phyloP scores from a whole-genome alignment of 331 rosid species.

The Acacia pycnantha region DNA sequence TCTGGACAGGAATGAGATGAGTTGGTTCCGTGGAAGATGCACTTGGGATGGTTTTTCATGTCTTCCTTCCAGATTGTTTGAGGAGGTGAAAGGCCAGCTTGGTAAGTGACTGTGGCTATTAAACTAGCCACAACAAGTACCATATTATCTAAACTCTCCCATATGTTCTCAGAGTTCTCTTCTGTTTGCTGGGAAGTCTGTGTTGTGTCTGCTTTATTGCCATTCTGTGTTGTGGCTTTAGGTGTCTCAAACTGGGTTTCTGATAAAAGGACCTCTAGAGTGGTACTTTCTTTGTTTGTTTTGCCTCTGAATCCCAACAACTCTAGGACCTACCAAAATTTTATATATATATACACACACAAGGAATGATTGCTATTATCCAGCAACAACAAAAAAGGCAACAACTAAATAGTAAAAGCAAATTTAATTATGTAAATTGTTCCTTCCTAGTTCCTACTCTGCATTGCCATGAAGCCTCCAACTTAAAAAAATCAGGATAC shows the following conservation, averaged over 20 bases:
- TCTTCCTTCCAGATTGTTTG: constrained; percentile 22
- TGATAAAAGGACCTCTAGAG: neutral
- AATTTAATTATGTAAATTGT: neutral
- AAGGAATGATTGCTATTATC: neutral
- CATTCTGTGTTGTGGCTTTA: neutral
- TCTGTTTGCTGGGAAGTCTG: neutral
- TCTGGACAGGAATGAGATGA: constrained; percentile 2
- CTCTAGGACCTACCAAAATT: neutral
- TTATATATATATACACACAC: neutral
- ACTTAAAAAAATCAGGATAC: neutral
- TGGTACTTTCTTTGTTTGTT: neutral
- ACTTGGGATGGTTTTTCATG: neutral
- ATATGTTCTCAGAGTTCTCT: neutral
- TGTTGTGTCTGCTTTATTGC: neutral
- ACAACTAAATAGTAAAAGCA: neutral
- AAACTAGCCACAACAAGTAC: neutral
- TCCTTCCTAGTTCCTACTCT: neutral
- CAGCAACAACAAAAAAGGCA: neutral
- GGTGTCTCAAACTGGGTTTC: neutral
- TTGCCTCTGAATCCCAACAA: constrained; percentile 1
- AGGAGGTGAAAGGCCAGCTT: constrained; percentile 18
- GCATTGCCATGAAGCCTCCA: neutral
- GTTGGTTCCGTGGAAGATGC: constrained; percentile 3
- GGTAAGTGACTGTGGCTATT: constrained; percentile 12
- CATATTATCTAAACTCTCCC: neutral